Evolutionary conservation across 2,329 filamentous ascomycete genomes (phyloP), one percentile per base, ranked within the genome.

Genomic region (Geoglossum cookeanum): DNA sequence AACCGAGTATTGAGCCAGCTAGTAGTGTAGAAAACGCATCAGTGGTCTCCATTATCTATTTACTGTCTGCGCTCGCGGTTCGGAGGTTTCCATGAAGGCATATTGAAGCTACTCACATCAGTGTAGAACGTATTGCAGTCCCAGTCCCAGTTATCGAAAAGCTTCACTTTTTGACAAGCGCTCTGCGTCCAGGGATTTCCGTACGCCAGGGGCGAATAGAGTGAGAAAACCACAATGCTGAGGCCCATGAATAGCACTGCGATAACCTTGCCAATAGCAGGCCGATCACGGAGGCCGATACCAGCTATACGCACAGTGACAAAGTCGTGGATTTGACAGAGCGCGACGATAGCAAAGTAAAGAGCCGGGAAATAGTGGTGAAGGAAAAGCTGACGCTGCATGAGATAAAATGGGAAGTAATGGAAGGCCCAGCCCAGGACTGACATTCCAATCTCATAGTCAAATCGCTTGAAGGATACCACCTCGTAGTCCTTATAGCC

Each of bases 331-430:
- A 86, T 78, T 70, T 97, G 91, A 70, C 84, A 92, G 58, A 96
- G 78, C 7, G 86, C 83, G 63, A 97, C 83, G 65, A 98, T 82
- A 61, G 86, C 89, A 68, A 98, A 98, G 74, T 95, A 94, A 13
- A 98, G 79, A 1, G 92, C 92, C 0, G 92, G 92, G 71, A 98
- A 92, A 71, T 98, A 98, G 73, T 98, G 92, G 71, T 98, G 92
- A 60, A 98, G 76, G 78, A 98, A 98, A 39, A 98, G 82, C 72
- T 98, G 92, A 64, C 92, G 89, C 68, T 92, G 83, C 92, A 98
- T 97, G 58, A 98, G 79, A 74, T 83, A 98, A 75, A 98, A 98
- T 9, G 92, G 92, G 76, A 98, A 97, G 75, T 96, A 98, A 72
- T 98, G 92, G 70, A 98, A 84, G 53, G 87, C 88, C 92, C 92